These are phyloP conservation scores for Neonectria coccinea DNA, from an alignment of 2,329 filamentous ascomycete genomes.

Conservation along the genomic window DNA sequence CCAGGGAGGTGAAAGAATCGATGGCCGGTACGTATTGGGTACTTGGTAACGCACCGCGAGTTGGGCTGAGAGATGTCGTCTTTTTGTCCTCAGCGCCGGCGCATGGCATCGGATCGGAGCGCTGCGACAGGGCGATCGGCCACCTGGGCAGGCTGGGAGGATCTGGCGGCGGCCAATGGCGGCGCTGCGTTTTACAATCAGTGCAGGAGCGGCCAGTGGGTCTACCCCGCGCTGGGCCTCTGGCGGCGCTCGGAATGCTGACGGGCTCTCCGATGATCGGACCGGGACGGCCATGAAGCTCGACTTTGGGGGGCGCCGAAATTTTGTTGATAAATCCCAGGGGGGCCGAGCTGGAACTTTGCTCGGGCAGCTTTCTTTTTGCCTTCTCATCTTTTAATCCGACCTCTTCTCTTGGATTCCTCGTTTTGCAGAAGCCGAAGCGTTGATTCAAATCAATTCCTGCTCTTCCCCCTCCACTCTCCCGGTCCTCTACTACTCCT, in stretches of 20 bases:
- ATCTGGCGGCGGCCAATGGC: slow-evolving; percentile 41
- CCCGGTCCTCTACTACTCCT: not conserved
- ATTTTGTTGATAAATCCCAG: slow-evolving; percentile 45
- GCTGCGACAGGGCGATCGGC: slow-evolving; percentile 41
- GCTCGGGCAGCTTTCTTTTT: slow-evolving; percentile 28
- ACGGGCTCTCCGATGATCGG: slow-evolving; percentile 49
- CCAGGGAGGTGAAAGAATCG: not conserved
- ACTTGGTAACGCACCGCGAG: slow-evolving; percentile 14
- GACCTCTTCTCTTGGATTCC: slow-evolving; percentile 15
- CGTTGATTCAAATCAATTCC: slow-evolving; percentile 26
- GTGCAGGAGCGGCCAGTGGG: slow-evolving; percentile 36
- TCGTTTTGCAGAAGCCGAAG: slow-evolving; percentile 13
- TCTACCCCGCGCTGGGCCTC: slow-evolving; percentile 47
- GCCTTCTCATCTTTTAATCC: slow-evolving; percentile 23
- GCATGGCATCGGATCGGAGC: slow-evolving; percentile 43
- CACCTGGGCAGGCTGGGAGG: slow-evolving; percentile 16
- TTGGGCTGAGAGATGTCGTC: slow-evolving; percentile 20
- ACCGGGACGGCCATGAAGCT: slow-evolving; percentile 44
- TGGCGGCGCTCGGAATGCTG: slow-evolving; percentile 44
- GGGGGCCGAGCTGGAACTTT: slow-evolving; percentile 35
- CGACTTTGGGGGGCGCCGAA: slow-evolving; percentile 39
- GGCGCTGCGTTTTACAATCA: slow-evolving; percentile 47
- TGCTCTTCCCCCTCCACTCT: slow-evolving; percentile 13
- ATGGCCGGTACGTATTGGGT: slow-evolving; percentile 8
- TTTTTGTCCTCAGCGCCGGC: slow-evolving; percentile 26